Base-by-base conservation (phyloP, 2,329 filamentous ascomycete species). In the Trichoderma asperellum region DNA sequence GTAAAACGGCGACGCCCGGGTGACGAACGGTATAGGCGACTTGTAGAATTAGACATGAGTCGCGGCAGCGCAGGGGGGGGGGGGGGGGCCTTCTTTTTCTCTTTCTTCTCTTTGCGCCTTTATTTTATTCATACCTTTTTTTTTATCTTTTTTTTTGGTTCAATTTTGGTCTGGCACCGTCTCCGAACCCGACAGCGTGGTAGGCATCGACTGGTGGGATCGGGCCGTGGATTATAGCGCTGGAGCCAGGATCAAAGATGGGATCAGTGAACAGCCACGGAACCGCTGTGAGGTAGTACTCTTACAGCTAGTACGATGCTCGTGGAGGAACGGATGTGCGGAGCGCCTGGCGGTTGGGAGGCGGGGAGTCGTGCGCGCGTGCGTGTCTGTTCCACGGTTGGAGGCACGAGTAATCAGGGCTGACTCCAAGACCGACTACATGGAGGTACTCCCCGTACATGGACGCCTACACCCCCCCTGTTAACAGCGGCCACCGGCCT, bases 141-240 rank as follows among this genome's bases (percentile, higher is more conserved):
- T 21, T 49, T 49, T n/a, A n/a, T n/a, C n/a, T n/a, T 12, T 49
- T 21, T 11, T 49, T 49, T 49, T 49, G 40, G 40, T 7, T n/a
- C 40, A 43, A 16, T 47, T 60, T 65, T 52, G 47, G 49, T 55
- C 56, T 66, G 43, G 55, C 61, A 61, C 55, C 52, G 40, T 52
- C 40, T 56, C 55, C 53, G 53, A 61, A 62, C 56, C 63, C 68
- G 63, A 56, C 47, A 67, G 63, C 34, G 37, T 40, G 63, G 68
- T 68, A 70, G 53, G 59, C 68, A 52, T 67, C 64, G 64, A 32
- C 63, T 68, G 68, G 63, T 56, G 35, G 68, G 62, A 67, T 61
- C 68, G 57, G 68, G 57, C 68, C 63, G 68, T 59, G 49, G 68
- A 57, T 68, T 61, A 52, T 59, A 49, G 56, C 59, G 56, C 52